Evolutionary conservation across 208 protist species (phyloP), one percentile per base, ranked within the genome.

Genomic region (Endotrypanum monterogeii): DNA sequence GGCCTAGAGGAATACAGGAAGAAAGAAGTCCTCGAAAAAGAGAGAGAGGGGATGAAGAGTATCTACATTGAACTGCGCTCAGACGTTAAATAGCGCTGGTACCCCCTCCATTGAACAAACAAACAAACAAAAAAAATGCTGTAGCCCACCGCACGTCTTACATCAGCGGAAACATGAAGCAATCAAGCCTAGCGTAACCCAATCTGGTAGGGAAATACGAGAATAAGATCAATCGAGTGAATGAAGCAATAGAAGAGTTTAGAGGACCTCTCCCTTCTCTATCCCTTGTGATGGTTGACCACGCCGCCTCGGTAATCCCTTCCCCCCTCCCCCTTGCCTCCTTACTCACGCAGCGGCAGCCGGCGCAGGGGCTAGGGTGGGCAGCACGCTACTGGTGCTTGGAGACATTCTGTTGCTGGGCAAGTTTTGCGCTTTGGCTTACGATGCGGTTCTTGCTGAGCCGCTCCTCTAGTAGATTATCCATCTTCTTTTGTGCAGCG

Each of bases 401-500:
- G n/a, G 73, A 52, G 39, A 80, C 67, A 63, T 81, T 76, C 61
- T 76, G 74, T 39, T 85, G 75, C 44, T 83, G 58, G 44, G 79
- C 70, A 6, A 83, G 63, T 12, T 56, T 69, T 28, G 74, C 57
- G 32, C 77, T 50, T 2, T 71, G 70, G 25, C 71, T 81, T 66
- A 91, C 44, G 12, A 85, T 72, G 32, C 88, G 86, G 55, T 96
- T 94, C 52, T 82, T 79, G 20, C 73, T 73, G 35, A 94, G 44
- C 8, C 90, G 90, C 51, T 95, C 90, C 48, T 89, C 89, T 12
- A 97, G 73, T n/a, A 95, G 54, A 28, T 80, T 86, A 69, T 93
- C 88, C 61, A 94, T 84, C 75, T 91, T 95, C 78, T 94, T 92
- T 83, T 95, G 90, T 11, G 92, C 85, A 7, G 92, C 88, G 44